phyloP scores from a whole-genome alignment of 352 stramenopile species.

The Pythium scleroteichum region DNA sequence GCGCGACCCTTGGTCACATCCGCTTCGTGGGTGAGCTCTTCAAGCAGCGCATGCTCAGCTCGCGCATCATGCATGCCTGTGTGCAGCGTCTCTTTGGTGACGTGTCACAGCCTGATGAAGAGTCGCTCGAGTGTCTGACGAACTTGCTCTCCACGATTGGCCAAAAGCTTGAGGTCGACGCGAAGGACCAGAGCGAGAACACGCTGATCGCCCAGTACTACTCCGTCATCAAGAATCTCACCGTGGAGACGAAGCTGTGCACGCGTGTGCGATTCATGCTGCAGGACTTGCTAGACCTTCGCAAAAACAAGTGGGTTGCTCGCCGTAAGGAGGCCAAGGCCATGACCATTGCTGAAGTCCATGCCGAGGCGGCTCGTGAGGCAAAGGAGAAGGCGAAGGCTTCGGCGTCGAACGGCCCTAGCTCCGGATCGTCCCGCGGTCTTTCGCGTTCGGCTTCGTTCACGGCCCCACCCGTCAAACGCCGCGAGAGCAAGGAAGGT shows the following conservation, averaged over 20 bases:
- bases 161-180: constrained; percentile 77
- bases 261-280: constrained; percentile 86
- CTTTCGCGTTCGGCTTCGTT: constrained; percentile 53
- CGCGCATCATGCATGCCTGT: constrained; percentile 94
- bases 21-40: constrained; percentile 97
- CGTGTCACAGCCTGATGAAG: constrained; percentile 86
- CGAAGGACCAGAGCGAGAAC: constrained; percentile 46
- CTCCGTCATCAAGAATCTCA: constrained; percentile 63
- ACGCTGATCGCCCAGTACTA: constrained; percentile 77
- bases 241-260: constrained; percentile 57
- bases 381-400: constrained; percentile 68
- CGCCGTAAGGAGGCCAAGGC: constrained; percentile 81
- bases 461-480: constrained; percentile 34
- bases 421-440: constrained; percentile 24
- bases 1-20: constrained; percentile 90
- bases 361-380: constrained; percentile 72
- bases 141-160: constrained; percentile 95
- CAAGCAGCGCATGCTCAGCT: constrained; percentile 94
- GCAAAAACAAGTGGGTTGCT: constrained; percentile 74
- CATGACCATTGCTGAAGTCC: constrained; percentile 83
- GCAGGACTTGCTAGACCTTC: constrained; percentile 76
- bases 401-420: constrained; percentile 29
- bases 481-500: constrained; percentile 30
- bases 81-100: constrained; percentile 81
- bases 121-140: constrained; percentile 95